These are phyloP conservation scores for Fusarium sororula DNA, from an alignment of 2,329 filamentous ascomycete genomes.

Conservation along the genomic window DNA sequence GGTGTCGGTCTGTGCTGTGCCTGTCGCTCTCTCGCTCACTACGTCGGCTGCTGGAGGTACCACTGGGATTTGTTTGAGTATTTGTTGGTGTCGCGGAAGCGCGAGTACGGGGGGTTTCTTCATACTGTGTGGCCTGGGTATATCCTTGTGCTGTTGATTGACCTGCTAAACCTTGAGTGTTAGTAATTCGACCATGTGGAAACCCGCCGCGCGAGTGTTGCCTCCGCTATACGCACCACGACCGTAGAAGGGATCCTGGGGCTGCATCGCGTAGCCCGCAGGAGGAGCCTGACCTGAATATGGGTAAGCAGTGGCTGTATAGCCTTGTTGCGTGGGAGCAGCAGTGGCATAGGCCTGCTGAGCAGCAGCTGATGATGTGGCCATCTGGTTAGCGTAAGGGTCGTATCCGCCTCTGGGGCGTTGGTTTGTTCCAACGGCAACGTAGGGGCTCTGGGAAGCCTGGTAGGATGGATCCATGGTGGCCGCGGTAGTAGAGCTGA, in stretches of 20 bases:
- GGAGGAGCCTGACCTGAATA: conserved; percentile 51
- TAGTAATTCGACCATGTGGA: conserved; percentile 53
- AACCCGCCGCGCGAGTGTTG: conserved; percentile 24
- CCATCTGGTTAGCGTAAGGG: conserved; percentile 46
- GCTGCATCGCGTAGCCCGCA: conserved; percentile 53
- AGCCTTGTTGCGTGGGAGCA: conserved; percentile 45
- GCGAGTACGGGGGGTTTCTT: conserved; percentile 54
- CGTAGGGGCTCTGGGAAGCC: conserved; percentile 46
- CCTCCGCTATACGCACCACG: conserved; percentile 65
- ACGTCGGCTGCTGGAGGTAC: conserved; percentile 51
- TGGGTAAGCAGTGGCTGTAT: conserved; percentile 46
- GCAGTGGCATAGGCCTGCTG: conserved; percentile 48
- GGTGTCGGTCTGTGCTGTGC: conserved; percentile 51
- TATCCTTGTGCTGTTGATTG: conserved; percentile 50
- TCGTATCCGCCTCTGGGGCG: conserved; percentile 45
- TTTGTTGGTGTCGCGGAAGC: conserved; percentile 50
- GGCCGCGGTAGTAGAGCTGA: conserved; percentile 40
- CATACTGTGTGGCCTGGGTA: conserved; percentile 62
- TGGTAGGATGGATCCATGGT: conserved; percentile 47
- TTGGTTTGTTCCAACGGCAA: conserved; percentile 50
- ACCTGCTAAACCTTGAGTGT: conserved; percentile 59
- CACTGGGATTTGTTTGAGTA: conserved; percentile 51
- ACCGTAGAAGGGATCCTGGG: conserved; percentile 64
- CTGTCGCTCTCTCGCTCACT: conserved; percentile 55
- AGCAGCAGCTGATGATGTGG: conserved; percentile 43